Evolutionary conservation across 2,329 filamentous ascomycete genomes (phyloP).

Genomic region (Trichoderma aggressivum): DNA sequence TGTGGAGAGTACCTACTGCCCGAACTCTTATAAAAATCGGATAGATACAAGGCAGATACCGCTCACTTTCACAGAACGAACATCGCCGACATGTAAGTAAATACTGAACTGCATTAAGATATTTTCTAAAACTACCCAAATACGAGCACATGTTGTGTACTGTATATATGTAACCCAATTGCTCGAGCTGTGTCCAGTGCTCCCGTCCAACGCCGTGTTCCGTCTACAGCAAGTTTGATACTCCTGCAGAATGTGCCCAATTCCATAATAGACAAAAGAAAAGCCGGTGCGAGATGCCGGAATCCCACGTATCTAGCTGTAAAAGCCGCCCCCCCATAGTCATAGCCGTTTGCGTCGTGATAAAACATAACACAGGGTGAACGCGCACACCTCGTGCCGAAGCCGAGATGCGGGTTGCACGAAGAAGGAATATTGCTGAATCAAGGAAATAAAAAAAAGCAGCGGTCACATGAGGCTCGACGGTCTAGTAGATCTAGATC

Average conservation of each 20-base stretch:
- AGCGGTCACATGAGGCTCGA: neutral
- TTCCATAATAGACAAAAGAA: constrained; percentile 10
- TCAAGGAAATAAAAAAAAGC: neutral
- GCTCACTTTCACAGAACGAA: neutral
- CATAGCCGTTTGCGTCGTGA: constrained; percentile 16
- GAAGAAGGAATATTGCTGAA: neutral
- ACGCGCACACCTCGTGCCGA: neutral
- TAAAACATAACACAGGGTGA: constrained; percentile 10
- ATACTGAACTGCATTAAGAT: neutral
- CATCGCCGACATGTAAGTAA: neutral
- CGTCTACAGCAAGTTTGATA: neutral
- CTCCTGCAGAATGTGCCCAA: neutral
- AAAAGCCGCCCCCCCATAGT: constrained; percentile 2
- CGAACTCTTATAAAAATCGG: neutral
- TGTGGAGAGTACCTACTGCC: neutral
- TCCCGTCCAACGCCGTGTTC: constrained; percentile 3
- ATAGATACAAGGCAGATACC: neutral
- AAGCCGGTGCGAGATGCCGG: neutral
- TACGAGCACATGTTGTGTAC: neutral
- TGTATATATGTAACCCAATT: neutral
- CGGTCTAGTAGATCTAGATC: constrained; percentile 9
- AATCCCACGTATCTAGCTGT: neutral
- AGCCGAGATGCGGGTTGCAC: neutral
- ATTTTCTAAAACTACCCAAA: neutral
- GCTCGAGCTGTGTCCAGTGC: neutral